Base-by-base conservation (phyloP, 2,329 filamentous ascomycete species). In the Ophiostoma angusticollis region DNA sequence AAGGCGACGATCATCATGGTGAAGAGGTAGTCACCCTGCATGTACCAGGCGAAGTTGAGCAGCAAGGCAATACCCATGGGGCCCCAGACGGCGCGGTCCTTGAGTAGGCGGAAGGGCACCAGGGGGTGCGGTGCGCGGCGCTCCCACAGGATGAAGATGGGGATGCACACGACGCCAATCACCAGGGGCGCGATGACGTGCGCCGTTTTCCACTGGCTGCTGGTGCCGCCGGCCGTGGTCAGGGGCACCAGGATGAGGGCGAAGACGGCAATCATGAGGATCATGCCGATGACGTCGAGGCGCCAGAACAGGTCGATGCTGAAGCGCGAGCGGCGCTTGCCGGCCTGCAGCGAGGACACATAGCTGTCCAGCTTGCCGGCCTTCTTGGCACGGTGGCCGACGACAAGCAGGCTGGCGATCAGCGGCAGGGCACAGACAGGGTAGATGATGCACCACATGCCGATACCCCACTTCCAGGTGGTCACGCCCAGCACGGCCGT, bases 21-120 rank as follows among this genome's bases (percentile, higher is more conserved):
- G 57, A 69, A 80, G 3, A 81, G 63, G 53, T 70, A 80, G 50
- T 78, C 70, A 17, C 68, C 72, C 54, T 80, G 76, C 55, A 78
- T 63, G 44, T 68, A 68, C 74, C 74, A 80, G 14, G 68, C 55
- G 49, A 70, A 72, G 58, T 71, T 73, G 49, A 74, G 61, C 49
- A 70, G 56, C 33, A 63, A 44, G 8, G 66, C 74, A 31, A 81
- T 75, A 3, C 70, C 72, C 22, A 80, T 55, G 5, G 76, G 66
- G 5, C 64, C 73, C 72, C 75, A 80, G 19, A 80, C 67, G n/a
- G 64, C 65, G 17, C 77, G 72, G 50, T 80, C 74, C 54, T 70
- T 74, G 49, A 80, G 62, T 2, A 77, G 60, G 40, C 58, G 40
- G 56, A 80, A 78, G 5, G 76, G 76, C 1, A 78, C 57, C 46